Conservation (phyloP, 177 flowering plant genomes). For the Telopea speciosissima region DNA sequence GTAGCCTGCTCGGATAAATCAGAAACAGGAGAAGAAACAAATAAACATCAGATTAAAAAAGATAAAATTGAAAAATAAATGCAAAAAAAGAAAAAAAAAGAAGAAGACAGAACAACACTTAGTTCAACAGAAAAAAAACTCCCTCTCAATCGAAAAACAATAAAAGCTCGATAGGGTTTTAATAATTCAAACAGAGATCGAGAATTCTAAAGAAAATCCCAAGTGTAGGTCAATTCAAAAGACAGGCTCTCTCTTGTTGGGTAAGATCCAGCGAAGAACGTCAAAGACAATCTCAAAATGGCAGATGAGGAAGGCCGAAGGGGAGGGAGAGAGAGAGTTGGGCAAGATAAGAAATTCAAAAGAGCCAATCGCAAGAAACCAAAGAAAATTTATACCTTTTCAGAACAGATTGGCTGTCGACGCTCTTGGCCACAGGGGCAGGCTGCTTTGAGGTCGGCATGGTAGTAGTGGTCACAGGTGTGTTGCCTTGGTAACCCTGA, state of each 20-base stretch:
- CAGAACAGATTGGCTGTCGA: slow-evolving; percentile 59
- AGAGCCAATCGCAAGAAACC: background rate
- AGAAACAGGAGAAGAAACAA: background rate
- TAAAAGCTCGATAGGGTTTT: too few relatives aligned
- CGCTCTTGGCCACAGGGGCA: slow-evolving; percentile 33
- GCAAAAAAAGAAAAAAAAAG: too few relatives aligned
- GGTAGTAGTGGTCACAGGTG: slow-evolving; percentile 25
- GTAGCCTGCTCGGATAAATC: slow-evolving; percentile 40
- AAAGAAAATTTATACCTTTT: slow-evolving; percentile 33
- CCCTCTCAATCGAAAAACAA: background rate
- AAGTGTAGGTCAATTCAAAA: too few relatives aligned
- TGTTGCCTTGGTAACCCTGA: slow-evolving; percentile 29
- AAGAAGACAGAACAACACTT: too few relatives aligned
- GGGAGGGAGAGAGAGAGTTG: background rate
- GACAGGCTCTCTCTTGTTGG: too few relatives aligned
- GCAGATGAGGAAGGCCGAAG: too few relatives aligned
- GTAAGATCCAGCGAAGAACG: too few relatives aligned
- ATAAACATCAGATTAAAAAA: background rate
- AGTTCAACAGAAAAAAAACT: background rate
- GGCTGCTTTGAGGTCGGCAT: slow-evolving; percentile 34
- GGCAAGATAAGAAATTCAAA: background rate
- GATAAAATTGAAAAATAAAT: too few relatives aligned
- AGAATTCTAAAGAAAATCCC: too few relatives aligned
- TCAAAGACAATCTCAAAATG: too few relatives aligned
- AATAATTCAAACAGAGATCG: too few relatives aligned